These are phyloP conservation scores for Moelleriella libera DNA, from an alignment of 2,329 filamentous ascomycete genomes.

Conservation along the genomic window DNA sequence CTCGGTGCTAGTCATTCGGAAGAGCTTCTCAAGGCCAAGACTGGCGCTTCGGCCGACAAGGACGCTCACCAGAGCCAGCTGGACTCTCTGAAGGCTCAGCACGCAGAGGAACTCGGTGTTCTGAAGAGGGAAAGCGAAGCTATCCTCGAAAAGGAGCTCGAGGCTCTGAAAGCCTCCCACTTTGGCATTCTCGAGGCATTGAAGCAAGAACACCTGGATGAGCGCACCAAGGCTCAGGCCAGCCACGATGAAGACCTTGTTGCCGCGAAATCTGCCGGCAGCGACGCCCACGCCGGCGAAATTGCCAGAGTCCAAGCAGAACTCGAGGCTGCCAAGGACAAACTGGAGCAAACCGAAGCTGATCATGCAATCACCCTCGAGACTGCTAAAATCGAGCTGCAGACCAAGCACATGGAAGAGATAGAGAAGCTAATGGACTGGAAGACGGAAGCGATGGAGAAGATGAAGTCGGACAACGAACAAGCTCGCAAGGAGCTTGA, in stretches of 20 bases:
- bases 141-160: constrained; percentile 24
- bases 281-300: constrained; percentile 15
- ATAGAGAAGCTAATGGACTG: constrained; percentile 30
- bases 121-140: constrained; percentile 27
- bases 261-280: constrained; percentile 15
- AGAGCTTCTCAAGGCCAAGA: constrained; percentile 43
- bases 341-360: constrained; percentile 30
- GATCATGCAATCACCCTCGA: constrained; percentile 30
- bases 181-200: constrained; percentile 25
- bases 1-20: constrained; percentile 43
- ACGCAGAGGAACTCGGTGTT: constrained; percentile 33
- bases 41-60: constrained; percentile 31
- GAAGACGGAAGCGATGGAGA: constrained; percentile 26
- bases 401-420: constrained; percentile 29
- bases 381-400: constrained; percentile 27
- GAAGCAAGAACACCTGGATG: constrained; percentile 23
- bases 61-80: constrained; percentile 34
- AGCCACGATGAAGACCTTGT: constrained; percentile 17
- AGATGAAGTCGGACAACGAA: constrained; percentile 22
- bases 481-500: constrained; percentile 28
- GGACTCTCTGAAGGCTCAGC: constrained; percentile 38
- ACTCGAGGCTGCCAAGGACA: constrained; percentile 25
- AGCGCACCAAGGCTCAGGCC: constrained; percentile 19
- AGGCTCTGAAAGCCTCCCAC: constrained; percentile 28
- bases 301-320: constrained; percentile 14